Evolutionary conservation across 192 early-diverging fungal species (phyloP).

Genomic region (Entomortierella lignicola): DNA sequence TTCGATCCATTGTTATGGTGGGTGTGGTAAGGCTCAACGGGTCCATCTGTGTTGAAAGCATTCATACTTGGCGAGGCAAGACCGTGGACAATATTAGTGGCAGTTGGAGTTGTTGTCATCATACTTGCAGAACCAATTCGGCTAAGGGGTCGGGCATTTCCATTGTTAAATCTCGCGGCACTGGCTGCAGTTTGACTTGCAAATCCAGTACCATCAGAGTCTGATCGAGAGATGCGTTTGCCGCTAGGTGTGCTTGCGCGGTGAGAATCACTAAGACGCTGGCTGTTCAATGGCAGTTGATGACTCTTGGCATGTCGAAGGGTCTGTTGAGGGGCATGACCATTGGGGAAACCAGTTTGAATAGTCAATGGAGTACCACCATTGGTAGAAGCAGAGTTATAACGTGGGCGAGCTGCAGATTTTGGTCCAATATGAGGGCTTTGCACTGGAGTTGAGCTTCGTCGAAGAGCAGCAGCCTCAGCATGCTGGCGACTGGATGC

Average conservation of each 20-base stretch:
- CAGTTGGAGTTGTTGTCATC: constrained; percentile 36
- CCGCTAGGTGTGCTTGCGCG: constrained; percentile 43
- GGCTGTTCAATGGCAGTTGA: constrained; percentile 35
- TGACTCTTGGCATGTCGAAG: constrained; percentile 50
- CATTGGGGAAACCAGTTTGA: constrained; percentile 41
- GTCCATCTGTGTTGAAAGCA: neutral
- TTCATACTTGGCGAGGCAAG: constrained; percentile 12
- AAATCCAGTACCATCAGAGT: constrained; percentile 26
- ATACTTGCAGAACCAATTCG: constrained; percentile 20
- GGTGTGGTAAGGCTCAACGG: constrained; percentile 16
- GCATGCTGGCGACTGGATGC: constrained; percentile 43
- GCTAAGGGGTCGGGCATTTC: constrained; percentile 34
- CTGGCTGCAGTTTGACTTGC: neutral
- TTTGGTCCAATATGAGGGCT: constrained; percentile 34
- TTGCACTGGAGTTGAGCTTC: constrained; percentile 34
- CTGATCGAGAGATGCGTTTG: constrained; percentile 26
- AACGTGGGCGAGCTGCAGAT: constrained; percentile 26
- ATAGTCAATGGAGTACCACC: constrained; percentile 40
- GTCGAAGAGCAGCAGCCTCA: constrained; percentile 16
- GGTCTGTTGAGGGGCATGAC: constrained; percentile 31
- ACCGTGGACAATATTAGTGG: constrained; percentile 45
- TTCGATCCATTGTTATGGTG: constrained; percentile 45
- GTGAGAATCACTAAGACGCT: constrained; percentile 30
- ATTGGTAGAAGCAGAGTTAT: no score
- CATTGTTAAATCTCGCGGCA: neutral